Conservation (phyloP, 805 yeast species). For the Maudiozyma turicensis region DNA sequence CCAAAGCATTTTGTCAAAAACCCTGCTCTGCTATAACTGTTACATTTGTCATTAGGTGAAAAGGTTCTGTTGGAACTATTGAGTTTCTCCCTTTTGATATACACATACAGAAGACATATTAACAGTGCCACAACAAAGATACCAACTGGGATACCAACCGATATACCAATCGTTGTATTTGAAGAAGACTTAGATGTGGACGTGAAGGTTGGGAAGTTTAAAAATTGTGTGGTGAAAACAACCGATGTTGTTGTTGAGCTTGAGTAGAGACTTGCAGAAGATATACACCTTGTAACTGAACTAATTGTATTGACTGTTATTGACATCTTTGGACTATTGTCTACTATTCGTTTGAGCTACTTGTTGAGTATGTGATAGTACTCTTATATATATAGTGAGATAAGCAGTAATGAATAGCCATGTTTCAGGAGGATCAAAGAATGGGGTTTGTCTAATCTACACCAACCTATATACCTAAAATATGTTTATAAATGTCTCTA, state of each 20-base stretch:
- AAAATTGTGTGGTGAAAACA: not conserved
- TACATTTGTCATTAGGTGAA: constrained; percentile 2
- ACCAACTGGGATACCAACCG: constrained; percentile 27
- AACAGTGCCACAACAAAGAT: constrained; percentile 18
- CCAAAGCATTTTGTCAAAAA: not conserved
- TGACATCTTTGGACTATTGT: not conserved
- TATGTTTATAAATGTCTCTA: not conserved
- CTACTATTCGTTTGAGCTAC: too few species aligned
- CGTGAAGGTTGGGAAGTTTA: not conserved
- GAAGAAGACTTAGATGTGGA: constrained; percentile 1
- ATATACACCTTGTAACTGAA: not conserved
- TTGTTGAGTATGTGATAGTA: too few species aligned
- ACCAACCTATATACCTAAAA: too few species aligned
- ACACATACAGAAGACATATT: constrained; percentile 13
- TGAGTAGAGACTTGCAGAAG: not conserved
- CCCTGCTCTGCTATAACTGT: constrained; percentile 2
- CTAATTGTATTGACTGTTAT: not conserved
- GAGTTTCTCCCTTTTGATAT: constrained; percentile 6
- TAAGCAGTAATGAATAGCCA: too few species aligned
- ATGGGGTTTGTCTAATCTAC: too few species aligned
- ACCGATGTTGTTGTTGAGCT: not conserved
- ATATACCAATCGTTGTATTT: constrained; percentile 15
- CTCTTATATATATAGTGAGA: not conserved
- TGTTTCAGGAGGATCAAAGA: too few species aligned
- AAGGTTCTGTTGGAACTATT: constrained; percentile 1